Evolutionary conservation across 805 yeast species (phyloP).

Genomic region (Zygosaccharomyces bisporus): DNA sequence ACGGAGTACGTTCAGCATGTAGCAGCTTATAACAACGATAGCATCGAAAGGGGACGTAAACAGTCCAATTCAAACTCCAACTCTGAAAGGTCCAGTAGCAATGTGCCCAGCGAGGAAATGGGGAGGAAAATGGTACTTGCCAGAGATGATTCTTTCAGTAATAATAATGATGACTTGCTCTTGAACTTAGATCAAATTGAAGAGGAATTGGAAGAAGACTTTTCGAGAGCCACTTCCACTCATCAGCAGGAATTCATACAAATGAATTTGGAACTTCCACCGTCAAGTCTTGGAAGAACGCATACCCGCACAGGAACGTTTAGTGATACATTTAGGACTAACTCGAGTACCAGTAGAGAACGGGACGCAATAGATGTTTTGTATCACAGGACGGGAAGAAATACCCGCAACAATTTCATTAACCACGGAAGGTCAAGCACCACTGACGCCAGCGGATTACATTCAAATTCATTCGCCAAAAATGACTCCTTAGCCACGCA

Average conservation of each 20-base stretch:
- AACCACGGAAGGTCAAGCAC: constrained; percentile 5
- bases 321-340: constrained; percentile 10
- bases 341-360: constrained; percentile 6
- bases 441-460: constrained; percentile 2
- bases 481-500: constrained; percentile 4
- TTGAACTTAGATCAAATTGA: constrained; percentile 31
- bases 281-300: constrained; percentile 33
- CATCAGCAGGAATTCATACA: constrained; percentile 16
- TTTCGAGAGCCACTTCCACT: constrained; percentile 7
- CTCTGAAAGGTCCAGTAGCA: constrained; percentile 22
- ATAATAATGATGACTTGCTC: constrained; percentile 16
- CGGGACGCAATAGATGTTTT: constrained; percentile 27
- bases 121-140: constrained; percentile 24
- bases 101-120: constrained; percentile 27
- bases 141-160: constrained; percentile 7
- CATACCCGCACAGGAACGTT: constrained; percentile 19
- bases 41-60: constrained; percentile 27
- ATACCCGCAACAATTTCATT: neutral
- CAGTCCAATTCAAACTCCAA: constrained; percentile 15
- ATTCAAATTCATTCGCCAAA: constrained; percentile 2
- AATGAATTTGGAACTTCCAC: constrained; percentile 30
- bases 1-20: neutral
- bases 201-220: constrained; percentile 27
- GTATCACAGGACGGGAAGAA: constrained; percentile 14
- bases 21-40: constrained; percentile 1